Evolutionary conservation across 1,284 basidiomycete genomes (phyloP).

Genomic region (Vanrija sp.): DNA sequence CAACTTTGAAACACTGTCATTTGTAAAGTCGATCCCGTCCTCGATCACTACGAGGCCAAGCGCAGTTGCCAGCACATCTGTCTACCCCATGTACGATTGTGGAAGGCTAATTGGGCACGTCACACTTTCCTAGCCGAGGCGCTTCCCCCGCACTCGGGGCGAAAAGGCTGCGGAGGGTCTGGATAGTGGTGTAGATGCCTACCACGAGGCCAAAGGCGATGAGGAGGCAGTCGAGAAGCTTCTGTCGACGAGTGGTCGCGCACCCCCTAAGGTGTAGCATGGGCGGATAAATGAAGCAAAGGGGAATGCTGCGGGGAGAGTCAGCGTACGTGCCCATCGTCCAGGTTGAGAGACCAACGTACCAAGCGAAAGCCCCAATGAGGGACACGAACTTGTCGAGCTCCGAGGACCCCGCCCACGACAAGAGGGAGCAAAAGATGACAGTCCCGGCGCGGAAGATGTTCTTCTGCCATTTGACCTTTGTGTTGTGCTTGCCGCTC

Average conservation of each 20-base stretch:
- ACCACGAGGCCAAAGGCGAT: constrained; percentile 78
- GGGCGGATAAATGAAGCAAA: constrained; percentile 91
- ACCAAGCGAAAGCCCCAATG: constrained; percentile 93
- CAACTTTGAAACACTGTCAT: too few relatives aligned
- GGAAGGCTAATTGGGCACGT: too few relatives aligned
- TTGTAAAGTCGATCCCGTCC: too few relatives aligned
- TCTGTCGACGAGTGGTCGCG: constrained; percentile 68
- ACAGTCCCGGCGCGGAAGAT: constrained; percentile 76
- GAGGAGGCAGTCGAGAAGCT: constrained; percentile 69
- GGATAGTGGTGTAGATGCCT: constrained; percentile 67
- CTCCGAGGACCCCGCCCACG: constrained; percentile 81
- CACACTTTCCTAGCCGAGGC: constrained; percentile 40
- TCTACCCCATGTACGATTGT: too few relatives aligned
- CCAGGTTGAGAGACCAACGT: not conserved
- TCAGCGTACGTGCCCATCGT: constrained; percentile 1
- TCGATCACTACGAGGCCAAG: too few relatives aligned
- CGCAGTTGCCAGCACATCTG: too few relatives aligned
- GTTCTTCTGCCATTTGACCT: constrained; percentile 81
- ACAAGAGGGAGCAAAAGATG: constrained; percentile 67
- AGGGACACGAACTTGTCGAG: constrained; percentile 96
- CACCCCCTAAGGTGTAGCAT: constrained; percentile 89
- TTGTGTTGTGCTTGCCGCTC: constrained; percentile 64
- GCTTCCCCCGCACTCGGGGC: constrained; percentile 22
- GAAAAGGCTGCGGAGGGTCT: constrained; percentile 45
- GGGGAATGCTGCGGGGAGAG: constrained; percentile 63